A percentile compares a stretch with the other conserved stretches of the same genome.
Evolutionary conservation across 202 grass and related monocot species (phyloP).

Genomic region (Zoysia matrella): DNA sequence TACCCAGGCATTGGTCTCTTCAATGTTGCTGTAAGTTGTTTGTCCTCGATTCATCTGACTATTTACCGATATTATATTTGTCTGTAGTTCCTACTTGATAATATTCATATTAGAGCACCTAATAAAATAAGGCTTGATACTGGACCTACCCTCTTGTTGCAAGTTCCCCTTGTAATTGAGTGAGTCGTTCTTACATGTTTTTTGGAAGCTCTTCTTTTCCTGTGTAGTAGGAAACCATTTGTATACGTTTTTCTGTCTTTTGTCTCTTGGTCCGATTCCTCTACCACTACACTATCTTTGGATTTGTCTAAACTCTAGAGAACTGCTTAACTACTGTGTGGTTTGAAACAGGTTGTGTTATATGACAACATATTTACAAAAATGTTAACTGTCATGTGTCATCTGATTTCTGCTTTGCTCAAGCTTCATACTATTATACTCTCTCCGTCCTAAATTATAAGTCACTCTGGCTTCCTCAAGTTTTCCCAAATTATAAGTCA

Average conservation of each 20-base stretch:
- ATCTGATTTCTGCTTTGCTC: not conserved
- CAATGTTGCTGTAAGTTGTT: slow-evolving; percentile 90
- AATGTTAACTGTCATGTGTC: no score
- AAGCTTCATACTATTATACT: not conserved
- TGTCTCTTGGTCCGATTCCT: not conserved
- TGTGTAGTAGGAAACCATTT: not conserved
- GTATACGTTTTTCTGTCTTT: not conserved
- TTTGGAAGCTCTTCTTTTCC: not conserved
- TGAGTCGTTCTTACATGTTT: not conserved
- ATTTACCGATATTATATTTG: slow-evolving; percentile 11
- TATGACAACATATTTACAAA: not conserved
- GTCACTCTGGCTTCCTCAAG: no score
- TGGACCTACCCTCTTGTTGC: not conserved
- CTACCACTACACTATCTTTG: not conserved
- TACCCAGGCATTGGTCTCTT: slow-evolving; percentile 84
- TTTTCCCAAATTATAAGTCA: no score
- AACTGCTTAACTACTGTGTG: not conserved
- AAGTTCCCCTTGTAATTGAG: not conserved
- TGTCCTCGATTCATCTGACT: slow-evolving; percentile 16
- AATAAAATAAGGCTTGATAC: not conserved
- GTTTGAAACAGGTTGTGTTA: slow-evolving; percentile 6
- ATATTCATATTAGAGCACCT: slow-evolving; percentile 1
- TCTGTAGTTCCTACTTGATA: not conserved
- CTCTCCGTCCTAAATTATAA: no score
- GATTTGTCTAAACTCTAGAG: not conserved